Percentiles rank a stretch among this genome's conserved stretches.
Evolutionary conservation across 73 alveolate genomes (phyloP).

Genomic region (Blepharisma japonicum): DNA sequence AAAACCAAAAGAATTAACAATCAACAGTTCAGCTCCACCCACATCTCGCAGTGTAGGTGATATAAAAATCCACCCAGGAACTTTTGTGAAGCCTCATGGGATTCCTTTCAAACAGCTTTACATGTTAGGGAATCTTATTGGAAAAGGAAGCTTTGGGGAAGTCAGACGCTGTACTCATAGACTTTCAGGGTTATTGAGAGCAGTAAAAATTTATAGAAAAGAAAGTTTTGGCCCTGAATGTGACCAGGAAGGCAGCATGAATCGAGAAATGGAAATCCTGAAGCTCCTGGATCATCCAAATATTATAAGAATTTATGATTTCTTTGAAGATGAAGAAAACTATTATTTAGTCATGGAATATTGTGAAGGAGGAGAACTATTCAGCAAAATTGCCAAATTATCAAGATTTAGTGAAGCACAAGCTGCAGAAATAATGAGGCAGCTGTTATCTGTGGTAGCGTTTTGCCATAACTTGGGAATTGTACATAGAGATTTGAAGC

Average conservation of each 20-base stretch:
- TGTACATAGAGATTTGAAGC: constrained; percentile 83
- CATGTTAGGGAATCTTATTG: constrained; percentile 47
- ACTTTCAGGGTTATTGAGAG: constrained; percentile 37
- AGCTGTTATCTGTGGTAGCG: constrained; percentile 60
- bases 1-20: no score
- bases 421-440: constrained; percentile 65
- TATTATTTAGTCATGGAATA: constrained; percentile 69
- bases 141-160: constrained; percentile 44
- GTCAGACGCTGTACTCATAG: constrained; percentile 28
- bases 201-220: constrained; percentile 39
- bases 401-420: constrained; percentile 55
- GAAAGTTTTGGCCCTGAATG: not conserved
- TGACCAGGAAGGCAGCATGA: constrained; percentile 27
- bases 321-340: constrained; percentile 67
- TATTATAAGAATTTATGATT: constrained; percentile 74
- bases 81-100: constrained; percentile 43
- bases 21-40: no score
- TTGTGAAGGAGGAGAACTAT: constrained; percentile 72
- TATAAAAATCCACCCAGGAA: not conserved
- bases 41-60: not conserved
- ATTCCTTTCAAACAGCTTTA: constrained; percentile 53
- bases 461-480: constrained; percentile 72
- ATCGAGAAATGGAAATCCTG: constrained; percentile 36
- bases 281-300: constrained; percentile 67
- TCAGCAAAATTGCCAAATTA: constrained; percentile 44